Conservation (phyloP, 768 basidiomycete genomes). For the Lactarius hatsudake region DNA sequence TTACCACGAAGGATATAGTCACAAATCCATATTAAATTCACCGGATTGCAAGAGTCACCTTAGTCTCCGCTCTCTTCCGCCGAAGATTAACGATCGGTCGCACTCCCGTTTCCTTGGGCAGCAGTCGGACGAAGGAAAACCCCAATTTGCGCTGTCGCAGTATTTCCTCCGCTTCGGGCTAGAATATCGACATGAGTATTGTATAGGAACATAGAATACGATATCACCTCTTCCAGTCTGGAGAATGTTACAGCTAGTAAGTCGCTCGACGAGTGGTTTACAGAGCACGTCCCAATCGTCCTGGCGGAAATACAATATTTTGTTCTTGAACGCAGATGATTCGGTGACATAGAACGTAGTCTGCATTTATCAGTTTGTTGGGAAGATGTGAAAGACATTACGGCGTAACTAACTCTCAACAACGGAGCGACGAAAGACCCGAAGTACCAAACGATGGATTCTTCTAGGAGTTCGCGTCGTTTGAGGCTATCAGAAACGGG, state of each 20-base stretch:
- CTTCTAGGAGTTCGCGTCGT: conserved; percentile 75
- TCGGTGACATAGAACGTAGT: conserved; percentile 94
- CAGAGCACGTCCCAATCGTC: conserved; percentile 91
- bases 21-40: conserved; percentile 33
- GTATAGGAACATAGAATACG: not conserved
- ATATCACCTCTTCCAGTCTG: conserved; percentile 61
- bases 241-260: conserved; percentile 70
- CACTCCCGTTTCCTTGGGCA: conserved; percentile 95
- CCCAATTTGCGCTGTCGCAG: conserved; percentile 72
- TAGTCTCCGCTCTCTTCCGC: conserved; percentile 42
- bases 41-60: conserved; percentile 28
- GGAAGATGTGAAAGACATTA: not conserved
- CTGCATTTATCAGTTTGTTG: conserved; percentile 40
- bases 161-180: conserved; percentile 66
- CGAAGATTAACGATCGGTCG: conserved; percentile 91
- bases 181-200: not conserved
- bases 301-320: conserved; percentile 87
- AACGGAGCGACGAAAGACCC: conserved; percentile 80
- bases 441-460: conserved; percentile 94
- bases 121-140: conserved; percentile 79
- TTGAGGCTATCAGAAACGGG: conserved; percentile 69
- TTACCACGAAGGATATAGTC: not conserved
- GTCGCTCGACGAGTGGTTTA: conserved; percentile 71
- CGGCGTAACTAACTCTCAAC: conserved; percentile 55
- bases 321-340: conserved; percentile 78